A percentile compares a stretch with the other conserved stretches of the same genome.
Conservation (phyloP, 2,329 filamentous ascomycete genomes). For the Fusarium zealandicum region DNA sequence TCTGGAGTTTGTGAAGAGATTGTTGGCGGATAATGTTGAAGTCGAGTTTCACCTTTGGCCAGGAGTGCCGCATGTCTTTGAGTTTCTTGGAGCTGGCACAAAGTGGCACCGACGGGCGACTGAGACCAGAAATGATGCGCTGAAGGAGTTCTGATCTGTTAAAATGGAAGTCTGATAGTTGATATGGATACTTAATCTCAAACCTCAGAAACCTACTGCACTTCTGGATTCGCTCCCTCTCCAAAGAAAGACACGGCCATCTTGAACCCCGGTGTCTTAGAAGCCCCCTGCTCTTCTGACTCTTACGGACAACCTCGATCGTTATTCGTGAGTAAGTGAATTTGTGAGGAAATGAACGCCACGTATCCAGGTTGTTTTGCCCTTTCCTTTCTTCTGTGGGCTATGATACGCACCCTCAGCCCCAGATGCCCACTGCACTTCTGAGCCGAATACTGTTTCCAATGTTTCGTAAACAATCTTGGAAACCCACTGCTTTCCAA, state of each 20-base stretch:
- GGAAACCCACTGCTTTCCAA: background rate
- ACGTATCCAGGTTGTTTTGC: background rate
- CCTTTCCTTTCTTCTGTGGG: background rate
- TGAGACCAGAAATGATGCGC: conserved; percentile 17
- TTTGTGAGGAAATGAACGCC: conserved; percentile 5
- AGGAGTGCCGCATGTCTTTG: conserved; percentile 35
- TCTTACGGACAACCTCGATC: conserved; percentile 1
- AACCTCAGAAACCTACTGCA: conserved; percentile 40
- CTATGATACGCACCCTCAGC: background rate
- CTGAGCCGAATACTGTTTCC: conserved; percentile 6
- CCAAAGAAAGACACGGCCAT: background rate
- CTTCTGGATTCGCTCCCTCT: conserved; percentile 23
- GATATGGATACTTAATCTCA: conserved; percentile 4
- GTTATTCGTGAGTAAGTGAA: conserved; percentile 17
- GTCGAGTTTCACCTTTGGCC: conserved; percentile 37
- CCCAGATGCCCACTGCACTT: conserved; percentile 40
- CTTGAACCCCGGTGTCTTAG: conserved; percentile 31
- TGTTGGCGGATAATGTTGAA: conserved; percentile 31
- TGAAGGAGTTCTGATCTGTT: background rate
- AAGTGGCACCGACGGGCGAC: conserved; percentile 23
- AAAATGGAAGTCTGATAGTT: conserved; percentile 13
- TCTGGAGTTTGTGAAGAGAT: conserved; percentile 27
- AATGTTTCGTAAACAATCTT: background rate
- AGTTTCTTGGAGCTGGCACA: conserved; percentile 19
- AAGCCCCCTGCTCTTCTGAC: conserved; percentile 27